phyloP scores from a whole-genome alignment of 257 asterid species.

The Solanum chiquidenum region DNA sequence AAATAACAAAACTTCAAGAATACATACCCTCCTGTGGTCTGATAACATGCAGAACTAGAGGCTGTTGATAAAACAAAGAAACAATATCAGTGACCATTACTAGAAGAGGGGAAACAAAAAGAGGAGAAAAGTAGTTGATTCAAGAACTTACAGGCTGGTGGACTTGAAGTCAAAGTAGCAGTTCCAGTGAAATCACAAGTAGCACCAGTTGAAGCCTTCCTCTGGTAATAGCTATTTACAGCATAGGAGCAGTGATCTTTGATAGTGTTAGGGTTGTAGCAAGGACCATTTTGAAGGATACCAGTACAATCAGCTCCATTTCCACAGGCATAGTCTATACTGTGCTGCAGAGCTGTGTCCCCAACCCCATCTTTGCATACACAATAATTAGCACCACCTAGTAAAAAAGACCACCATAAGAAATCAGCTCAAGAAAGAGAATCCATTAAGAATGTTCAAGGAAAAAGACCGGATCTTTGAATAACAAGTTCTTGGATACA shows the following conservation, averaged over 20 bases:
- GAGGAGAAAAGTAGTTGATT: not conserved
- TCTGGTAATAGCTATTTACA: constrained; percentile 81
- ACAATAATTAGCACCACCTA: constrained; percentile 56
- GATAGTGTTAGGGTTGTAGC: constrained; percentile 65
- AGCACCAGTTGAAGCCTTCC: constrained; percentile 23
- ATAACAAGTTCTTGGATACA: not conserved
- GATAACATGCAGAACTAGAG: constrained; percentile 34
- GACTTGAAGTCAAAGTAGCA: constrained; percentile 22
- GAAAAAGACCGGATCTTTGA: not conserved
- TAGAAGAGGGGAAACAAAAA: not conserved
- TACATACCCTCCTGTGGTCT: constrained; percentile 54
- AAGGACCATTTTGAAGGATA: constrained; percentile 51
- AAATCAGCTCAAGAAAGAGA: constrained; percentile 12
- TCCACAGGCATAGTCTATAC: constrained; percentile 89
- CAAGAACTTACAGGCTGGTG: constrained; percentile 36
- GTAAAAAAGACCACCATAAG: not conserved
- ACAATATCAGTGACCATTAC: not conserved
- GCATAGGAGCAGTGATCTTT: constrained; percentile 85
- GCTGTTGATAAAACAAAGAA: constrained; percentile 19
- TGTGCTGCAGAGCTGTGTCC: constrained; percentile 36
- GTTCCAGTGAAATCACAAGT: constrained; percentile 68
- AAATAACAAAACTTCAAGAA: not conserved
- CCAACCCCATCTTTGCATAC: constrained; percentile 43
- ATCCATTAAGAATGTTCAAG: not conserved
- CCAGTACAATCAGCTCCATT: constrained; percentile 64